phyloP scores from a whole-genome alignment of 208 protist species.

The Lotmaria passim region DNA sequence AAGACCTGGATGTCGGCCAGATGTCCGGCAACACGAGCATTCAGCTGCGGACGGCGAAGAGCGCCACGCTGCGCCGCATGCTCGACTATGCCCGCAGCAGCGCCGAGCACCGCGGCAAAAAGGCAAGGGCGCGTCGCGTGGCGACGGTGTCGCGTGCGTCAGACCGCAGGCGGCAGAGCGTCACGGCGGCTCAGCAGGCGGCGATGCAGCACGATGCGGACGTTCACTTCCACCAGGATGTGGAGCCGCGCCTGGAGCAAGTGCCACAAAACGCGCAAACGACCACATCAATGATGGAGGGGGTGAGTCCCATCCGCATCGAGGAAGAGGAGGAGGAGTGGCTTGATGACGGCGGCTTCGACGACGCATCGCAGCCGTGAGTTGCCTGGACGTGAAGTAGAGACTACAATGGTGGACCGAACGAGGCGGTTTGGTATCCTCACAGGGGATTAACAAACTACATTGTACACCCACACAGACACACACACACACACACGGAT shows the following conservation, averaged over 20 bases:
- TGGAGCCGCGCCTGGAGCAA: slow-evolving; percentile 55
- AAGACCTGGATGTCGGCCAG: slow-evolving; percentile 32
- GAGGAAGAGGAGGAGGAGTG: slow-evolving; percentile 52
- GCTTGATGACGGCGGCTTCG: slow-evolving; percentile 31
- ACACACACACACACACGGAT: too few species aligned
- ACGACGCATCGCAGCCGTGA: slow-evolving; percentile 21
- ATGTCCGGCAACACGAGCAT: slow-evolving; percentile 39
- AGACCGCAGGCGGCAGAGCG: slow-evolving; percentile 23
- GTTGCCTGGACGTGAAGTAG: too few species aligned
- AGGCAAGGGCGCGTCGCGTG: slow-evolving; percentile 14
- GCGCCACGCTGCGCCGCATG: slow-evolving; percentile 73
- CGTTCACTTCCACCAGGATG: slow-evolving; percentile 50
- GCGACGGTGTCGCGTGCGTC: slow-evolving; percentile 32
- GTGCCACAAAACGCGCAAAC: slow-evolving; percentile 82
- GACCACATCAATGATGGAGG: slow-evolving; percentile 42
- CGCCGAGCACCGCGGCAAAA: slow-evolving; percentile 27
- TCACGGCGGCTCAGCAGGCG: not conserved
- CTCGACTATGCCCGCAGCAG: slow-evolving; percentile 37
- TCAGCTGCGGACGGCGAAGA: slow-evolving; percentile 50
- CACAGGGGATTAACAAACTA: too few species aligned
- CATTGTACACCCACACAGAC: not conserved
- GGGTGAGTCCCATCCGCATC: slow-evolving; percentile 75
- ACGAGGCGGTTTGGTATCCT: too few species aligned
- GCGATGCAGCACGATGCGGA: slow-evolving; percentile 43
- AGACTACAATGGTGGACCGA: not conserved